A percentile compares a stretch with the other conserved stretches of the same genome.
Conservation (phyloP, 164 flowering plant species). For the Magnolia officinalis region DNA sequence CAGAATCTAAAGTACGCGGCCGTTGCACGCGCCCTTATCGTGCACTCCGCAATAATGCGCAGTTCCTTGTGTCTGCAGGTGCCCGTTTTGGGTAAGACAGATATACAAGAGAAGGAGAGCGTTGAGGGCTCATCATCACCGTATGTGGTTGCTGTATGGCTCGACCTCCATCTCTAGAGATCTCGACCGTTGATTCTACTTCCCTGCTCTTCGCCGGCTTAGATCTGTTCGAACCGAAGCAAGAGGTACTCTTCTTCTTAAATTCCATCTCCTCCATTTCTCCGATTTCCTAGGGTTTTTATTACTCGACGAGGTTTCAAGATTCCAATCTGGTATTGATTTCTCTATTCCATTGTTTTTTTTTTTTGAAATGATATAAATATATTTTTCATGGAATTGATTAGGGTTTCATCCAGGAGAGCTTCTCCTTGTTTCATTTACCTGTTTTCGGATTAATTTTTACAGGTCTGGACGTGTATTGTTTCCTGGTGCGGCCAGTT, state of each 20-base stretch:
- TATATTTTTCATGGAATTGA: background rate
- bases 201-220: slow-evolving; percentile 20
- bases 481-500: background rate
- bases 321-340: background rate
- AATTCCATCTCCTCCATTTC: background rate
- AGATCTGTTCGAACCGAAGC: slow-evolving; percentile 18
- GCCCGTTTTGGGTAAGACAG: background rate
- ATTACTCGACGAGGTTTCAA: background rate
- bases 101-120: background rate
- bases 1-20: background rate
- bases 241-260: background rate
- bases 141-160: slow-evolving; percentile 21
- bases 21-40: background rate
- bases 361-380: background rate
- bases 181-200: slow-evolving; percentile 21
- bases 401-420: background rate
- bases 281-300: background rate
- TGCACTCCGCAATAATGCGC: background rate
- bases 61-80: background rate
- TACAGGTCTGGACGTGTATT: background rate
- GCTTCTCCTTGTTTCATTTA: background rate
- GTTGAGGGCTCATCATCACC: background rate
- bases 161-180: slow-evolving; percentile 12
- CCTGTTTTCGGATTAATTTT: background rate
- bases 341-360: background rate